Percentiles rank a stretch among this genome's conserved stretches.
These are phyloP conservation scores for Phytophthora hibernalis DNA, from an alignment of 352 stramenopile genomes.

Conservation along the genomic window DNA sequence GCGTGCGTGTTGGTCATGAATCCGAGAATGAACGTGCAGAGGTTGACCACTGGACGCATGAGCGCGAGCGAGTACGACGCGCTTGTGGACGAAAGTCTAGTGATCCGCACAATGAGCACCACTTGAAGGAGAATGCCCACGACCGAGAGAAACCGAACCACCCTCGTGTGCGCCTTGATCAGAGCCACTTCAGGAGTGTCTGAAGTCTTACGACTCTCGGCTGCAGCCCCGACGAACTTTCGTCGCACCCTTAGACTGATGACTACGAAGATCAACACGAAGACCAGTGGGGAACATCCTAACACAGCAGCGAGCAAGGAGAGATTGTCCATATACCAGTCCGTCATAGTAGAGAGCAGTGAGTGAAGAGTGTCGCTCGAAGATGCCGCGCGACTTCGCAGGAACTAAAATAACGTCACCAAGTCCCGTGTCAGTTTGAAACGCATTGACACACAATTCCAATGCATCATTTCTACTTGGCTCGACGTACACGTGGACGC, in stretches of 20 bases:
- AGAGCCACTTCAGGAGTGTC: conserved; percentile 65
- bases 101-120: conserved; percentile 35
- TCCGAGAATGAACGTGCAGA: conserved; percentile 60
- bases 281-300: conserved; percentile 42
- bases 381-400: conserved; percentile 16
- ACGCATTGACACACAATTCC: conserved; percentile 18
- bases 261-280: conserved; percentile 44
- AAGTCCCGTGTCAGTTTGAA: conserved; percentile 22
- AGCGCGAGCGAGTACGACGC: conserved; percentile 55
- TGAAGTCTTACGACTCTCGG: conserved; percentile 23
- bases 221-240: conserved; percentile 18
- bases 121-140: conserved; percentile 51
- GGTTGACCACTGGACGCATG: conserved; percentile 50
- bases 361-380: background rate
- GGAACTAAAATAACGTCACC: conserved; percentile 32
- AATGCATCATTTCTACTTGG: conserved; percentile 14
- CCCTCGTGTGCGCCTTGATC: conserved; percentile 65
- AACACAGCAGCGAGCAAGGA: conserved; percentile 48
- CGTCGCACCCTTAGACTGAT: conserved; percentile 41
- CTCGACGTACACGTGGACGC: background rate
- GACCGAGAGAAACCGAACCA: conserved; percentile 54
- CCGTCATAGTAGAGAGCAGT: conserved; percentile 30
- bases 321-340: conserved; percentile 64
- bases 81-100: conserved; percentile 23
- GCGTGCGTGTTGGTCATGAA: conserved; percentile 81